phyloP scores from a whole-genome alignment of 164 flowering plant genomes.

The Akebia trifoliata region DNA sequence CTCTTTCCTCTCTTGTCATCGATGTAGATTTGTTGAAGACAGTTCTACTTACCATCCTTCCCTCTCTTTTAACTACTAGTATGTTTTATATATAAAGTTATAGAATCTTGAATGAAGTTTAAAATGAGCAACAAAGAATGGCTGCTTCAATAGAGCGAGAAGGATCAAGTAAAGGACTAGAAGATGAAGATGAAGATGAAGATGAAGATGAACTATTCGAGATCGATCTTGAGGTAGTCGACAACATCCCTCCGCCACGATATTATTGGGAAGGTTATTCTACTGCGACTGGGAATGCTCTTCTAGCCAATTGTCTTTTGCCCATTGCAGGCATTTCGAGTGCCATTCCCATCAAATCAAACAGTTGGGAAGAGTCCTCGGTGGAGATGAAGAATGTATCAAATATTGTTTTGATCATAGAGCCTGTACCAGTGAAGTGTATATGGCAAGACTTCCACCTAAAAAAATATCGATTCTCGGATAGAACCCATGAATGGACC shows the following conservation, averaged over 20 bases:
- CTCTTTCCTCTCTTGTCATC: background rate
- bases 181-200: conserved; percentile 11
- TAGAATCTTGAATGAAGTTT: too few species aligned
- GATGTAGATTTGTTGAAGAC: conserved; percentile 38
- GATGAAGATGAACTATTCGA: conserved; percentile 59
- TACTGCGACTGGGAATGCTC: conserved; percentile 24
- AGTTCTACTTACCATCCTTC: conserved; percentile 39
- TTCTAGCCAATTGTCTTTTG: conserved; percentile 48
- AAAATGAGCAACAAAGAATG: background rate
- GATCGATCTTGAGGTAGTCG: conserved; percentile 37
- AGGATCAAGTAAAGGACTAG: background rate
- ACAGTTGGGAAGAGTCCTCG: background rate
- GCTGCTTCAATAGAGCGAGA: background rate
- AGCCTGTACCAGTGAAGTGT: background rate
- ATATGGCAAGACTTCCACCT: too few species aligned
- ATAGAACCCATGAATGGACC: too few species aligned
- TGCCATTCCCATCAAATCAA: conserved; percentile 32
- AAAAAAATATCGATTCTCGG: too few species aligned
- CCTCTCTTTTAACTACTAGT: conserved; percentile 1
- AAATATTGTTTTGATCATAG: conserved; percentile 3
- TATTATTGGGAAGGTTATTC: conserved; percentile 26
- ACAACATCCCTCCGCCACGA: conserved; percentile 30
- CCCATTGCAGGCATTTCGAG: conserved; percentile 40
- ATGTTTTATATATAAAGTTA: too few species aligned
- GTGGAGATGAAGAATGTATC: conserved; percentile 2